Conservation (phyloP, 768 basidiomycete species). For the Mycena haematopus region DNA sequence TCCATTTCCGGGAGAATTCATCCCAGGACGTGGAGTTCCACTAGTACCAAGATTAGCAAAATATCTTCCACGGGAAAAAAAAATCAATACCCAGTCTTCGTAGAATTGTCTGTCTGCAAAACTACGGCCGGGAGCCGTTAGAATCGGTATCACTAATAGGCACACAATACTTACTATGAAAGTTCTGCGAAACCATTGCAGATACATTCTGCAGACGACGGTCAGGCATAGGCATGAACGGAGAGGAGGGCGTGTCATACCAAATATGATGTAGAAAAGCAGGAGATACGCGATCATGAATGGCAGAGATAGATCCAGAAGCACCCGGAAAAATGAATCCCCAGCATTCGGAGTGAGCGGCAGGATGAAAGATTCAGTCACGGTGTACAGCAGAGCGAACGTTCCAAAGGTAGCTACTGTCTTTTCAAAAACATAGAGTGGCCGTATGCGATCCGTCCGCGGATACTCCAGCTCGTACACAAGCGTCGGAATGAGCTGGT, state of each 20-base stretch:
- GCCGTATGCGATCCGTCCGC: constrained; percentile 80
- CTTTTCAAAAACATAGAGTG: constrained; percentile 84
- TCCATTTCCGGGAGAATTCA: constrained; percentile 98
- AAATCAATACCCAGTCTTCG: constrained; percentile 82
- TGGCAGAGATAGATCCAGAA: constrained; percentile 88
- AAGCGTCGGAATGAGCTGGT: constrained; percentile 88
- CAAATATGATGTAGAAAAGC: constrained; percentile 86
- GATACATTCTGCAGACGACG: constrained; percentile 74
- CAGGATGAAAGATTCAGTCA: constrained; percentile 93
- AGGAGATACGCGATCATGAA: constrained; percentile 94
- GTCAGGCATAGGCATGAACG: constrained; percentile 5
- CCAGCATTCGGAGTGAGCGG: constrained; percentile 75
- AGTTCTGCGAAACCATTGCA: constrained; percentile 92
- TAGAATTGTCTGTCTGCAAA: constrained; percentile 99
- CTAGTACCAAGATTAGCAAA: constrained; percentile 40
- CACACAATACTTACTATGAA: constrained; percentile 43
- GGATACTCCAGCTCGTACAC: constrained; percentile 98
- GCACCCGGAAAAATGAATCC: constrained; percentile 74
- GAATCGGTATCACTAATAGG: background rate
- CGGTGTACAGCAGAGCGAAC: constrained; percentile 90
- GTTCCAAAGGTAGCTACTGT: constrained; percentile 93
- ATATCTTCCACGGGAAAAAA: background rate
- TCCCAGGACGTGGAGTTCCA: constrained; percentile 99
- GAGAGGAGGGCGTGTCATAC: constrained; percentile 42
- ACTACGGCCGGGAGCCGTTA: constrained; percentile 46